Base-by-base conservation (phyloP, 2,329 filamentous ascomycete genomes). In the Acrocalymma vagum region DNA sequence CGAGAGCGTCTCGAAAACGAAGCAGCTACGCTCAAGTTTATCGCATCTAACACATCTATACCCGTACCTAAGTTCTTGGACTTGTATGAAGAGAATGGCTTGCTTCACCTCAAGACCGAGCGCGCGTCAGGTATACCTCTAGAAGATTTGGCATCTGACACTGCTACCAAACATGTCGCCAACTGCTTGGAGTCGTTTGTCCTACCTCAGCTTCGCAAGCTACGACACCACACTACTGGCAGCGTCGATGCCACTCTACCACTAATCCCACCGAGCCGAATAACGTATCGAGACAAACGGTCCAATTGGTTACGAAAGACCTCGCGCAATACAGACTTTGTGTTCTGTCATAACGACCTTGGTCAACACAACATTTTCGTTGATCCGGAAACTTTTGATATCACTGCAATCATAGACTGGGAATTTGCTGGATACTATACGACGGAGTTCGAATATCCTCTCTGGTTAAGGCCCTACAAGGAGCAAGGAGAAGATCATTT, bases 281-380 rank as follows among this genome's bases (percentile, higher is more conserved):
- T 43, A 43, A 37, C 32, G 22, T 32, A 32, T 38, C 40, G 27
- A 37, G 40, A 43, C 24, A 37, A 38, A 38, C 40, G 40, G 33
- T 21, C 26, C 13, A 29, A 30, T 18, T 38, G 40, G 40, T 14
- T 18, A 38, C 40, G 28, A 17, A 43, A 32, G 28, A 27, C 28
- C 27, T 38, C 26, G 8, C 32, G 27, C 23, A 11, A 18, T 8
- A 23, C 16, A 17, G 15, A 27, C 24, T 42, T 42, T 37, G 38
- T 42, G 18, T 37, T 42, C 26, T 42, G 38, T 20, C 38, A 42
- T 22, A 42, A 42, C 26, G 38, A 42, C 32, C 38, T 42, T 31
- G 38, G 38, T 27, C 38, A 36, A 25, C 38, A 42, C 17, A 42
- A 42, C 21, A 42, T 42, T 21, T 30, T 42, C 21, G 31, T 42